phyloP scores from a whole-genome alignment of 2,329 filamentous ascomycete genomes.

The Pseudogymnoascus sp. region DNA sequence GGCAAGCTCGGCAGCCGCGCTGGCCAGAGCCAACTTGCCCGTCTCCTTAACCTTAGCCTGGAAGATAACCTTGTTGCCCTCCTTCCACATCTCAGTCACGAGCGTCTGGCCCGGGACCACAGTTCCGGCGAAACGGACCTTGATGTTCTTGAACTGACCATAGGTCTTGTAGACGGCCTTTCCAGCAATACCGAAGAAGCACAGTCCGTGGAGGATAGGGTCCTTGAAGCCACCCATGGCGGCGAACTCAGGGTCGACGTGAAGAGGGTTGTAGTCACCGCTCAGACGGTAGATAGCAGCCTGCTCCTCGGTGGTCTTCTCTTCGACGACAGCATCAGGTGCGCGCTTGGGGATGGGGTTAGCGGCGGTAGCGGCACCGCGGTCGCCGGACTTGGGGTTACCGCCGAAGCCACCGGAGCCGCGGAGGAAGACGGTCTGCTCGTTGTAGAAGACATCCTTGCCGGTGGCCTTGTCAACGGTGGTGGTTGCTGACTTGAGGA shows the following conservation, averaged over 20 bases:
- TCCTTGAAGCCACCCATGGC: slow-evolving; percentile 91
- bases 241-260: slow-evolving; percentile 90
- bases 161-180: slow-evolving; percentile 84
- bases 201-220: slow-evolving; percentile 94
- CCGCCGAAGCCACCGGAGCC: slow-evolving; percentile 88
- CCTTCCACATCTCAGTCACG: slow-evolving; percentile 90
- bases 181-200: slow-evolving; percentile 83
- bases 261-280: slow-evolving; percentile 92
- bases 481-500: slow-evolving; percentile 70
- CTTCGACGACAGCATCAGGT: slow-evolving; percentile 77
- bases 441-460: slow-evolving; percentile 94
- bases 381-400: slow-evolving; percentile 64
- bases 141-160: slow-evolving; percentile 81
- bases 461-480: slow-evolving; percentile 80
- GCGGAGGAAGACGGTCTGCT: slow-evolving; percentile 84
- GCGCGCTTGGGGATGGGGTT: slow-evolving; percentile 70
- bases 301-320: slow-evolving; percentile 81
- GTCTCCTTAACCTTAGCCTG: slow-evolving; percentile 88
- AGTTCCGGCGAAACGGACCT: slow-evolving; percentile 81
- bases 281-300: slow-evolving; percentile 88
- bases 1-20: slow-evolving; percentile 69
- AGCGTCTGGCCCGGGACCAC: slow-evolving; percentile 85
- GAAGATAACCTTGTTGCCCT: slow-evolving; percentile 70
- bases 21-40: slow-evolving; percentile 77
- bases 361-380: slow-evolving; percentile 69